phyloP scores from a whole-genome alignment of 2,329 filamentous ascomycete genomes.

The Pestalotiopsis sp. region DNA sequence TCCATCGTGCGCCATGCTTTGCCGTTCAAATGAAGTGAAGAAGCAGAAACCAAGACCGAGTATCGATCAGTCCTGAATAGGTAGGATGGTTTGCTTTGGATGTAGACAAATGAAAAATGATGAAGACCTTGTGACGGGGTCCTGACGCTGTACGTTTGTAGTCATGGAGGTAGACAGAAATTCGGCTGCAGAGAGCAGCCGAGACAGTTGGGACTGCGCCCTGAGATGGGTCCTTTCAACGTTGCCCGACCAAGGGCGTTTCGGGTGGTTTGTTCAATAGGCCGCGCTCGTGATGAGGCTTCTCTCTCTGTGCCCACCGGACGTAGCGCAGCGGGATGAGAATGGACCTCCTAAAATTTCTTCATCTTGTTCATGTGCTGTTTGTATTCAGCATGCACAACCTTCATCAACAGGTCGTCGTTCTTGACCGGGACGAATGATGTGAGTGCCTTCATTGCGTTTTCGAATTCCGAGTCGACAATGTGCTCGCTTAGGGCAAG shows the following conservation, averaged over 20 bases:
- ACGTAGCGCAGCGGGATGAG: conserved; percentile 12
- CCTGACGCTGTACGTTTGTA: background rate
- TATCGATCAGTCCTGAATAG: background rate
- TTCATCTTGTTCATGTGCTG: conserved; percentile 52
- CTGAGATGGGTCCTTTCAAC: background rate
- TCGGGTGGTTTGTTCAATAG: background rate
- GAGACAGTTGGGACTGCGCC: background rate
- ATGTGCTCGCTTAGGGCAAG: conserved; percentile 88
- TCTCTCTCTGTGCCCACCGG: background rate
- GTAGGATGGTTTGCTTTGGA: background rate
- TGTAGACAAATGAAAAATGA: background rate
- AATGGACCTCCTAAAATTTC: conserved; percentile 32
- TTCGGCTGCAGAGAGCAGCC: background rate
- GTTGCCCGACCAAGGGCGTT: background rate
- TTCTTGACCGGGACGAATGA: conserved; percentile 94
- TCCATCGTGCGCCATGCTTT: background rate
- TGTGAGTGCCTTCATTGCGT: conserved; percentile 95
- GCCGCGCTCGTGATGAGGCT: background rate
- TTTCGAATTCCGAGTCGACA: conserved; percentile 93
- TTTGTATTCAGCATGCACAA: conserved; percentile 87
- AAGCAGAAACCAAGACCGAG: background rate
- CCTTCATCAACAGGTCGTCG: conserved; percentile 89
- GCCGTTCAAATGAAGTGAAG: background rate
- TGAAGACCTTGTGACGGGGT: background rate
- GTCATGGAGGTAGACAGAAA: background rate